Evolutionary conservation across 106 monocot species (phyloP).

Genomic region (Triglochin maritima): DNA sequence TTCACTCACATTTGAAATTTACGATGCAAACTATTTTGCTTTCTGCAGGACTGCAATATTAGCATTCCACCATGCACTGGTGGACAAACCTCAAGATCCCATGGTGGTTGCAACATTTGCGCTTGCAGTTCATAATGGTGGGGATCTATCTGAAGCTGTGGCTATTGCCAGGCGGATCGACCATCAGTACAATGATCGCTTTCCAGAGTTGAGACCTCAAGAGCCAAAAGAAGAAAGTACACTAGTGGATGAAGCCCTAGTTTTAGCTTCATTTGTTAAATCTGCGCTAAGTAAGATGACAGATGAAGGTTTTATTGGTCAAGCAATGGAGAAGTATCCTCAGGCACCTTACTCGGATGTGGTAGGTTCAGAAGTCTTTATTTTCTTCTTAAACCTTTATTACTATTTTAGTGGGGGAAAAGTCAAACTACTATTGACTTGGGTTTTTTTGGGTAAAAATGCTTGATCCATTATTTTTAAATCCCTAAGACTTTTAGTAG

Average conservation of each 20-base stretch:
- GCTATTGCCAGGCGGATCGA: constrained; percentile 48
- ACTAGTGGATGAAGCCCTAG: constrained; percentile 38
- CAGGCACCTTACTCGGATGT: constrained; percentile 77
- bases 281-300: constrained; percentile 65
- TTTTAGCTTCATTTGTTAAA: constrained; percentile 37
- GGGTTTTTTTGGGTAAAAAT: no score
- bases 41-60: constrained; percentile 58
- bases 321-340: constrained; percentile 71
- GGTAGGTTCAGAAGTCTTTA: constrained; percentile 23
- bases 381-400: background rate
- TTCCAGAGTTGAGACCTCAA: constrained; percentile 41
- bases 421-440: no score
- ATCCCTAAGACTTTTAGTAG: no score
- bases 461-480: no score
- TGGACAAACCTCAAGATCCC: constrained; percentile 44
- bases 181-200: constrained; percentile 31
- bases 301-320: constrained; percentile 51
- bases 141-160: constrained; percentile 60
- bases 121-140: constrained; percentile 81
- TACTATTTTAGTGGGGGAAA: no score
- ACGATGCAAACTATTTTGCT: background rate
- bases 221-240: constrained; percentile 24
- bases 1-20: no score
- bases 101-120: constrained; percentile 61
- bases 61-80: constrained; percentile 83